Base-by-base conservation (phyloP, 805 yeast genomes). In the Kodamaea kaohsiungensis region DNA sequence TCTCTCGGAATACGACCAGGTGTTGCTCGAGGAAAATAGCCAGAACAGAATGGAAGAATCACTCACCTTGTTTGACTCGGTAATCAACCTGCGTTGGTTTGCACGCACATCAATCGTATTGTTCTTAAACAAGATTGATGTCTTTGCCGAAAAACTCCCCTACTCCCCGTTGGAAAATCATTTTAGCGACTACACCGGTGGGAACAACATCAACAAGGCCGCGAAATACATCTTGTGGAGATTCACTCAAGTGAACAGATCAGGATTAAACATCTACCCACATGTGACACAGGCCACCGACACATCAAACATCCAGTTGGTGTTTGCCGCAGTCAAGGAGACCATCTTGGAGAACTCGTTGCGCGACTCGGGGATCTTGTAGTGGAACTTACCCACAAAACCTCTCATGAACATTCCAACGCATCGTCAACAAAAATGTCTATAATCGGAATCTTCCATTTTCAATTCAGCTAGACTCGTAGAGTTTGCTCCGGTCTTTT, bases 221-320 rank as follows among this genome's bases (percentile, higher is more conserved):
- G 96, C 95, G 37, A 91, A 90, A 69, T 91, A 91, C 64, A 90
- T 92, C 55, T 78, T 91, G 43, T 90, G 96, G 96, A 80, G 96
- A 65, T 91, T 91, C 67, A 86, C 89, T 40, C 91, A 88, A 67
- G 83, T 89, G 48, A 92, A 91, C 67, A 79, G 96, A 59, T 85
- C 95, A 1, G 90, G 91, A 17, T 75, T 91, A 58, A 88, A 86
- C 56, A 82, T 92, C 35, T 89, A 88, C 63, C 97, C 97, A 10
- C 96, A 91, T 69, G 88, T 91, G 19, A 91, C 98, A 2, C 97
- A 91, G 70, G 97, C 97, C 0, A 91, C 97, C 0, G 97, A 91
- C 67, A 91, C 97, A 6, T 85, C 90, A 27, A 91, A 91, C 69
- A 91, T 92, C 57, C 85, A 88, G 64, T 73, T 91, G 62, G 97